Percentiles rank a stretch among this genome's conserved stretches.
phyloP scores from a whole-genome alignment of 306 rosid species.

The Sicyos edulis region DNA sequence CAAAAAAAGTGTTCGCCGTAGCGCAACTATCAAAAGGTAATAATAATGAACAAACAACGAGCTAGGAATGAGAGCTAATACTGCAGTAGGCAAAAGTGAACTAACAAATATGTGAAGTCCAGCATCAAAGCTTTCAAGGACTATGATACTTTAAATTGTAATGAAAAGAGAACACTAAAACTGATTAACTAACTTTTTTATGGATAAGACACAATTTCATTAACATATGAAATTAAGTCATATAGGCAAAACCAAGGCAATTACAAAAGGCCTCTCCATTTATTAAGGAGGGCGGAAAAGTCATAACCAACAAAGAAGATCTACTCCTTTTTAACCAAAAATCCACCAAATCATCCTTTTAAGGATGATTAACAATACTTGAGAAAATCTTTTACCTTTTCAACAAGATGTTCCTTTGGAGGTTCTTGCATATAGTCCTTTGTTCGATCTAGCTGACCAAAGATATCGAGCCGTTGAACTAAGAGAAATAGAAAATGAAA shows the following conservation, averaged over 20 bases:
- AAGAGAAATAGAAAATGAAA: constrained; percentile 21
- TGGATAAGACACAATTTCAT: too few relatives aligned
- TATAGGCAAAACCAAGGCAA: too few relatives aligned
- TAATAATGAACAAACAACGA: too few relatives aligned
- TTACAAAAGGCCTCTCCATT: too few relatives aligned
- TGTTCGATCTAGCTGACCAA: constrained; percentile 38
- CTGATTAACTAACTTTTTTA: neutral
- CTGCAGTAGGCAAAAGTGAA: neutral
- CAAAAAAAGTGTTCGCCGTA: constrained; percentile 26
- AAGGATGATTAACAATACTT: neutral
- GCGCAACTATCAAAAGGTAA: constrained; percentile 38
- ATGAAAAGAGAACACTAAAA: neutral
- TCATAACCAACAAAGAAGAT: too few relatives aligned
- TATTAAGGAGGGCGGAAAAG: too few relatives aligned
- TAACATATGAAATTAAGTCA: too few relatives aligned
- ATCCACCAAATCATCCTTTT: too few relatives aligned
- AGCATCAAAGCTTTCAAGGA: neutral
- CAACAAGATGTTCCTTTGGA: constrained; percentile 75
- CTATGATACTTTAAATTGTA: neutral
- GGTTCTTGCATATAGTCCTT: constrained; percentile 45
- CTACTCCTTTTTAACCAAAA: too few relatives aligned
- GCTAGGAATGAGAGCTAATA: neutral
- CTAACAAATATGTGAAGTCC: neutral
- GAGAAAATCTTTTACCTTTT: constrained; percentile 39
- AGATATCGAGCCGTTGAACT: constrained; percentile 38